phyloP scores from a whole-genome alignment of 2,329 filamentous ascomycete species.

The Colletotrichum melonis region DNA sequence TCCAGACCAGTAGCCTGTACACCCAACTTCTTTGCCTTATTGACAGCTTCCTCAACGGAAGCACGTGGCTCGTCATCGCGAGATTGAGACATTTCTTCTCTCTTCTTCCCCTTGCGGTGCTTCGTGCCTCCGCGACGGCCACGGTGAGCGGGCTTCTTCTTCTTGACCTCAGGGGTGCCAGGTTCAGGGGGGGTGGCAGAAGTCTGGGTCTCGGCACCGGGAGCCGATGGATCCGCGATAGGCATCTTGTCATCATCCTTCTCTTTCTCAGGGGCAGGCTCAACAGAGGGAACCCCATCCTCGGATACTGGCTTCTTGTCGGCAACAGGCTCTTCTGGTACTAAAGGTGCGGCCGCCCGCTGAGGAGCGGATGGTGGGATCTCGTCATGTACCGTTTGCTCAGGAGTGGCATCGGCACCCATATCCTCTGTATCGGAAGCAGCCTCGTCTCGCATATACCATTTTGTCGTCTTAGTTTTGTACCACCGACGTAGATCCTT shows the following conservation, averaged over 20 bases:
- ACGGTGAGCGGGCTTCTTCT: slow-evolving; percentile 76
- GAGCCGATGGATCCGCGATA: neutral
- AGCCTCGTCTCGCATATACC: slow-evolving; percentile 41
- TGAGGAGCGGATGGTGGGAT: neutral
- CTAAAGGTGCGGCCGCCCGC: neutral
- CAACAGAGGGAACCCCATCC: neutral
- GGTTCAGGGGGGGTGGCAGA: slow-evolving; percentile 19
- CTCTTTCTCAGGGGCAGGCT: neutral
- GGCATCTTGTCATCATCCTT: neutral
- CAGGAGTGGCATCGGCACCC: slow-evolving; percentile 17
- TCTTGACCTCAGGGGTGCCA: slow-evolving; percentile 65
- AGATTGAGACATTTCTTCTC: slow-evolving; percentile 62
- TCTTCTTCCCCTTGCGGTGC: slow-evolving; percentile 68
- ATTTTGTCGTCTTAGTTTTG: slow-evolving; percentile 42
- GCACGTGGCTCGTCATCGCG: slow-evolving; percentile 59
- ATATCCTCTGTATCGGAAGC: slow-evolving; percentile 33
- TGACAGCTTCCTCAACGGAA: slow-evolving; percentile 72
- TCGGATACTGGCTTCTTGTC: neutral
- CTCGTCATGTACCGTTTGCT: slow-evolving; percentile 25
- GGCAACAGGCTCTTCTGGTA: slow-evolving; percentile 6
- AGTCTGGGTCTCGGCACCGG: neutral
- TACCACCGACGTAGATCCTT: slow-evolving; percentile 57
- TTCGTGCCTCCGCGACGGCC: slow-evolving; percentile 79
- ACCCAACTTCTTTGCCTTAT: slow-evolving; percentile 68
- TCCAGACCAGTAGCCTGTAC: slow-evolving; percentile 62